phyloP scores from a whole-genome alignment of 805 yeast genomes.

The Starmerella geochares region DNA sequence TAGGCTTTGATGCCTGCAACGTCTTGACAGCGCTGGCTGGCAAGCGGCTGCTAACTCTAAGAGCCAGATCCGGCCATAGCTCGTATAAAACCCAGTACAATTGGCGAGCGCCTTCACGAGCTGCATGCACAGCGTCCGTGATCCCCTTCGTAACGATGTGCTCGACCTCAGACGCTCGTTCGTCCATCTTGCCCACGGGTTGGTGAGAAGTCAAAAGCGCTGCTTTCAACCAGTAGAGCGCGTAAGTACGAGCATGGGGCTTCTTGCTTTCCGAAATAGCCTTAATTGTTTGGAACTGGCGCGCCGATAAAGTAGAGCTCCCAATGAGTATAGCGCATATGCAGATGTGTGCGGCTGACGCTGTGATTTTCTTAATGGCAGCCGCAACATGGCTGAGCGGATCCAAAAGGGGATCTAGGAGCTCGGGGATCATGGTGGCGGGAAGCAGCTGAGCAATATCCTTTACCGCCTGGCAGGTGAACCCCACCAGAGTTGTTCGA shows the following conservation, averaged over 20 bases:
- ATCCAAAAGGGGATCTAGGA: slow-evolving; percentile 43
- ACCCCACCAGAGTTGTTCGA: slow-evolving; percentile 69
- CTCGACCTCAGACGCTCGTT: slow-evolving; percentile 31
- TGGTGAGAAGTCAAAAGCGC: slow-evolving; percentile 30
- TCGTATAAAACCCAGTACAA: slow-evolving; percentile 62
- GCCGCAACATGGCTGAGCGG: slow-evolving; percentile 45
- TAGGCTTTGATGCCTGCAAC: slow-evolving; percentile 4
- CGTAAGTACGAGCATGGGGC: slow-evolving; percentile 56
- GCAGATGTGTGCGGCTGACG: slow-evolving; percentile 37
- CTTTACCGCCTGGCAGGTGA: slow-evolving; percentile 67
- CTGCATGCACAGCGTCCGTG: slow-evolving; percentile 69
- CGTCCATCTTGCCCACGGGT: not conserved
- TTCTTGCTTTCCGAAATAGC: slow-evolving; percentile 57
- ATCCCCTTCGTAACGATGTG: slow-evolving; percentile 51
- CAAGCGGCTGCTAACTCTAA: slow-evolving; percentile 30
- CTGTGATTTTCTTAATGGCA: slow-evolving; percentile 55
- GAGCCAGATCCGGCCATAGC: slow-evolving; percentile 46
- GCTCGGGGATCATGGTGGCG: slow-evolving; percentile 14
- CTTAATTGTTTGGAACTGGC: slow-evolving; percentile 18
- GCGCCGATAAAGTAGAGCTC: slow-evolving; percentile 9
- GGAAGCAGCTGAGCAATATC: slow-evolving; percentile 37
- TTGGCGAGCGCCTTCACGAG: slow-evolving; percentile 62
- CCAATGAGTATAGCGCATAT: slow-evolving; percentile 45
- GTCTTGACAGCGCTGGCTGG: slow-evolving; percentile 16
- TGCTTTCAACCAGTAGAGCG: slow-evolving; percentile 62